Conservation (phyloP, 2,329 filamentous ascomycete genomes). For the Colletotrichum filicis region DNA sequence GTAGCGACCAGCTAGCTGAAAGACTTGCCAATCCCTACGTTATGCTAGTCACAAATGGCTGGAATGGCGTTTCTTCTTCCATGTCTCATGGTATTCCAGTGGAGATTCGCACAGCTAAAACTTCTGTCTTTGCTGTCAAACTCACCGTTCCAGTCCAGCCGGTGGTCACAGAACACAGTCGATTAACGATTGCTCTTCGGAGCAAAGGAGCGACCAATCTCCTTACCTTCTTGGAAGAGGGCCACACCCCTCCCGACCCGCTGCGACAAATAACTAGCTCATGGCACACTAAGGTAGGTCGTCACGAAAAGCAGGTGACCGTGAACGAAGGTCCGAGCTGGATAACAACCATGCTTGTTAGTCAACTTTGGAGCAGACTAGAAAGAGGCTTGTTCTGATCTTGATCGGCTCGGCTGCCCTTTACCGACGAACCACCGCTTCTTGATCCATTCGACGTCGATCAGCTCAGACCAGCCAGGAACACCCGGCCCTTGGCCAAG, state of each 20-base stretch:
- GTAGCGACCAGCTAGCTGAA: conserved; percentile 13
- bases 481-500: conserved; percentile 19
- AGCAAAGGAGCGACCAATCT: not conserved
- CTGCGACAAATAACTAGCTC: not conserved
- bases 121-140: conserved; percentile 16
- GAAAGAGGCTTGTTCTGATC: conserved; percentile 27
- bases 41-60: conserved; percentile 9
- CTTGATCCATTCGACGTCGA: not conserved
- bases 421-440: not conserved
- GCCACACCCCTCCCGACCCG: not conserved
- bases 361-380: not conserved
- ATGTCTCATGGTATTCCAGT: conserved; percentile 1
- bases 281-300: conserved; percentile 1
- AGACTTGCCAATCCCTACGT: conserved; percentile 10
- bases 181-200: conserved; percentile 5
- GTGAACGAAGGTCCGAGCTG: conserved; percentile 13
- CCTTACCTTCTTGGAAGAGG: not conserved
- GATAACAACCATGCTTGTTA: not conserved
- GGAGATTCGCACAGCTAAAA: not conserved
- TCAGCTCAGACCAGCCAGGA: conserved; percentile 19
- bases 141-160: not conserved
- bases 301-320: not conserved
- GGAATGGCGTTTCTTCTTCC: conserved; percentile 26
- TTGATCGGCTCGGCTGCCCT: conserved; percentile 27
- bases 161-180: not conserved